phyloP scores from a whole-genome alignment of 768 basidiomycete species.

The Agrocybe praecox region DNA sequence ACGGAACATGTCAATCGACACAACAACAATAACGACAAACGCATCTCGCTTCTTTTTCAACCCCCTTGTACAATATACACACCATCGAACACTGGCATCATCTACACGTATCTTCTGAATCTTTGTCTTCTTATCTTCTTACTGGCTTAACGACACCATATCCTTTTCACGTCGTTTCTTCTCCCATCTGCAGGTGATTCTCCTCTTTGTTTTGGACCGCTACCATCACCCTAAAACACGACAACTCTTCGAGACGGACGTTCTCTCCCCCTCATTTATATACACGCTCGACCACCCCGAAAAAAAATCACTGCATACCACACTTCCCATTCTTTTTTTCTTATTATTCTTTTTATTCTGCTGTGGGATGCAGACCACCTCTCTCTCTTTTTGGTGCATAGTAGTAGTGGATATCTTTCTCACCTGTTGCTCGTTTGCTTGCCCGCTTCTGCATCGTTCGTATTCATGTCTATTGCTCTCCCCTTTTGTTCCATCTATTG shows the following conservation, averaged over 20 bases:
- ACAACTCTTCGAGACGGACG: not conserved
- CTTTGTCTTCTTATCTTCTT: conserved; percentile 1
- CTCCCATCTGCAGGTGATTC: not conserved
- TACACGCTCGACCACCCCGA: not conserved
- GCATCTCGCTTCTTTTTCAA: conserved; percentile 1
- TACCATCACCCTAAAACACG: not conserved
- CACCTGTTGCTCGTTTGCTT: too few species aligned
- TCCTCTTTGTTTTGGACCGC: not conserved
- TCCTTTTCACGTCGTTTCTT: conserved; percentile 15
- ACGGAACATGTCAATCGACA: not conserved
- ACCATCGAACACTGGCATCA: conserved; percentile 3
- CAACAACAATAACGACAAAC: not conserved
- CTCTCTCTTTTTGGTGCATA: too few species aligned
- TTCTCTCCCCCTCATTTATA: not conserved
- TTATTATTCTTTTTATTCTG: not conserved
- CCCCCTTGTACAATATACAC: not conserved
- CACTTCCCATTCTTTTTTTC: not conserved
- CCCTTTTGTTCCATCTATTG: not conserved
- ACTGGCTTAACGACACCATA: conserved; percentile 14
- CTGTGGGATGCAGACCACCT: too few species aligned
- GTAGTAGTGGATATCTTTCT: too few species aligned
- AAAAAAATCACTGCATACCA: not conserved
- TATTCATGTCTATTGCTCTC: too few species aligned
- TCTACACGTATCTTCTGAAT: not conserved
- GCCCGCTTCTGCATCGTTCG: too few species aligned